These are phyloP conservation scores for Ramaria rubella DNA, from an alignment of 768 basidiomycete genomes.

Conservation along the genomic window DNA sequence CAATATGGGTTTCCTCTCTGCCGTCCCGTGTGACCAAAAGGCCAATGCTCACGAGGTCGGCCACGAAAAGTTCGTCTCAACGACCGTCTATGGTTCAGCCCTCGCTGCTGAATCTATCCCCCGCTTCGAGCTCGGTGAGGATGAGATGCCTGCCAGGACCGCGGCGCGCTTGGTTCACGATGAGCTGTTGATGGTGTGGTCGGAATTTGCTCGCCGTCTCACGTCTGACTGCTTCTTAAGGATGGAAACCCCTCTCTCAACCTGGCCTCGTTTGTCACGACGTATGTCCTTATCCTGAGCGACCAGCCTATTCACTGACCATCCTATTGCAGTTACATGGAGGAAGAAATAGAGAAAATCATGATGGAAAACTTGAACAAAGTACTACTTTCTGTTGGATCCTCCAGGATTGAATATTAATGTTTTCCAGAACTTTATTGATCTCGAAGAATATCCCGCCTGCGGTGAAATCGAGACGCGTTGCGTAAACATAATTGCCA, in stretches of 20 bases:
- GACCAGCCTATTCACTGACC: constrained; percentile 30
- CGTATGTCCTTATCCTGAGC: background rate
- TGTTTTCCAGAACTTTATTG: constrained; percentile 45
- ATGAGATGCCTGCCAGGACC: constrained; percentile 33
- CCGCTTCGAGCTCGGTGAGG: constrained; percentile 3
- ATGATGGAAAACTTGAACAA: constrained; percentile 60
- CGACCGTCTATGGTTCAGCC: constrained; percentile 8
- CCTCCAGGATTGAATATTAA: background rate
- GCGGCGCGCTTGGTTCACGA: constrained; percentile 49
- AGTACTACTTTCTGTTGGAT: background rate
- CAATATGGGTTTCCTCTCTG: constrained; percentile 6
- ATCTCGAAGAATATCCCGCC: constrained; percentile 62
- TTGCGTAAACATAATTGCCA: constrained; percentile 47
- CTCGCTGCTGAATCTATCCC: background rate
- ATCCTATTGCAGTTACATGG: constrained; percentile 45
- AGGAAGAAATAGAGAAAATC: constrained; percentile 44
- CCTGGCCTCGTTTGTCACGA: constrained; percentile 51
- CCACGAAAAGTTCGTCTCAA: constrained; percentile 8
- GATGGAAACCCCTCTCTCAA: constrained; percentile 56
- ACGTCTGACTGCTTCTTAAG: background rate
- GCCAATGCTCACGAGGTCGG: constrained; percentile 4
- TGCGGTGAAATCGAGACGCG: constrained; percentile 47
- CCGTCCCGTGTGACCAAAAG: constrained; percentile 6
- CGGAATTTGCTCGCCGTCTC: background rate
- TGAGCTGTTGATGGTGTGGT: constrained; percentile 38